Base-by-base conservation (phyloP, 306 rosid species). In the Medicago lupulina region DNA sequence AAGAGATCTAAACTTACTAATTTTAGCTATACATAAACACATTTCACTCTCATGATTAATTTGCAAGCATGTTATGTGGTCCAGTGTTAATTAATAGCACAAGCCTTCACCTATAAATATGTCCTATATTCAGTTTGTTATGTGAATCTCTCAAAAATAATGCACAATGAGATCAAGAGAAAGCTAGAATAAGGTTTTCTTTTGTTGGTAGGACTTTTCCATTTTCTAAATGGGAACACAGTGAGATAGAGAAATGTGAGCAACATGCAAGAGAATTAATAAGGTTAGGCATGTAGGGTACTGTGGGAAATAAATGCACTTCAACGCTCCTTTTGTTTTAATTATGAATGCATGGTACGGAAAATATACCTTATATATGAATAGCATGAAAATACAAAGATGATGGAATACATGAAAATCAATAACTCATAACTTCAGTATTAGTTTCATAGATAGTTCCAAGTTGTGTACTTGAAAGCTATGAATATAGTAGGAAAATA, bases 31-130 rank as follows among this genome's bases (percentile, higher is more conserved):
- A 21, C 16, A 66, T 49, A 28, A 21, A 31, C 36, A 43, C 44
- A 38, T 43, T 60, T 64, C 14, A 15, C 16, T 17, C 17, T 18
- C 68, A 50, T 55, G 71, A 76, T 85, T 81, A 58, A 46, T 58
- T 66, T 82, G 46, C 74, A 43, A 23, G 75, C 71, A 79, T 68
- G 73, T 23, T 44, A 79, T 70, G 81, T 83, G 84, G 83, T 80
- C 79, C 89, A 67, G 54, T 81, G 80, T 73, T 67, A 66, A 61
- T 59, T 6, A 23, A 78, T 36, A 59, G 69, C 55, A 51, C 47
- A 72, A 39, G 19, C 71, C 74, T 40, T 47, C 21, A 19, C 72
- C 79, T 21, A 78, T 59, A 61, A 31, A 9, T 28, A 73, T 49
- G 67, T 60, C 15, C 23, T 49, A 66, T 57, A 65, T 36, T 68